Evolutionary conservation across 108 stramenopile species (phyloP), one percentile per base, ranked within the genome.

Genomic region (Chaetoceros muelleri): DNA sequence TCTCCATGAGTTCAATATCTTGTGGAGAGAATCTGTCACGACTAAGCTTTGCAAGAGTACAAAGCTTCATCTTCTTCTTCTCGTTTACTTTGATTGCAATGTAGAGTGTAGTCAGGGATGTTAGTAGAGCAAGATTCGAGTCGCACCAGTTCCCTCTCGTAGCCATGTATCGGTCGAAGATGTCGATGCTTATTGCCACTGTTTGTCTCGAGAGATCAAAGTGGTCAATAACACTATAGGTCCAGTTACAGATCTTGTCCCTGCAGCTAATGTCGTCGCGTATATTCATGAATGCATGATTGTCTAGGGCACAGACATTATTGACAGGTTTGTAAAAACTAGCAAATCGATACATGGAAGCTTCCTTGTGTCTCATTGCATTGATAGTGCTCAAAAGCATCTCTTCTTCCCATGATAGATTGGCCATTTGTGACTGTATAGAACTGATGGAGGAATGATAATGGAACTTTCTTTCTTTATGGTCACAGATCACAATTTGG

Each of bases 151-250:
- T 85, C n/a, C 77, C 67, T 34, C 70, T 51, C 1, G 81, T 88
- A 0, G 82, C 84, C 45, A 89, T 65, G 60, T 58, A 89, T 16
- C 84, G 79, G 73, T 89, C 87, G 56, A 89, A 89, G 26, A 83
- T 63, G 27, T 69, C 64, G 51, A 89, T 53, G 23, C 67, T 67
- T 24, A 85, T 71, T 27, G 82, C 82, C 28, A 85, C 84, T 21
- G 82, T 74, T 59, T 89, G 82, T 17, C 87, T 71, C 0, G 77
- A 79, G 21, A 89, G 57, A 28, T 85, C 80, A 58, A 85, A 89
- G 65, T 89, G 87, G 67, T 89, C 87, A 3, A 89, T 73, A 2
- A 89, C 87, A 58, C 81, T 88, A 70, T 81, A 88, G 20, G 71
- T 70, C 82, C 86, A 87, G 29, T 84, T 78, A 62, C 78, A 81